Base-by-base conservation (phyloP, 768 basidiomycete genomes). In the Suillus brevipes region DNA sequence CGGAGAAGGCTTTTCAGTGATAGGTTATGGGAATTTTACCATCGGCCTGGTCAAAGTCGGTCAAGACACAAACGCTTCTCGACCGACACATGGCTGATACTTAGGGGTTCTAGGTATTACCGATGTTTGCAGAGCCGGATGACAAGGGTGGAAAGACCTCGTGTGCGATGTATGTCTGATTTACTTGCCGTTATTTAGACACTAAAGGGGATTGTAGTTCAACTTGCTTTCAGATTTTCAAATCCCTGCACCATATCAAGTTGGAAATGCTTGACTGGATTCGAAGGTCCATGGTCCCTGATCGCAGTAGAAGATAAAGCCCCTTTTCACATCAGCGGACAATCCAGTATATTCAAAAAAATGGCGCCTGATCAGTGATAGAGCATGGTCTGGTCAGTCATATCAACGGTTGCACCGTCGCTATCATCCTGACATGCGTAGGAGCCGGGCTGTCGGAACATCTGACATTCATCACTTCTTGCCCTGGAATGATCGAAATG, bases 291-390 rank as follows among this genome's bases (percentile, higher is more conserved):
- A 16, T 81, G 86, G 59, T 87, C 86, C 36, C 80, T 96, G 52
- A 85, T 91, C 14, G 95, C 94, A 5, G 86, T 96, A 2, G 89
- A 94, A 70, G 95, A 97, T 74, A 81, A 81, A 64, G 78, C 78
- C 25, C 78, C 94, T 31, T 87, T 85, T 72, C 92, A 94, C 0
- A 84, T 94, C 66, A 82, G 94, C 50, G 95, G 95, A 6, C 94
- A 97, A 78, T 90, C 91, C 0, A 87, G 94, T 14, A 74, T 95
- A n/a, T 80, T 96, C 23, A 75, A 85, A 45, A 90, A 90, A 5
- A 88, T 90, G 83, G 84, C 77, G 6, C 34, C 40, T 36, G 34
- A n/a, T n/a, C n/a, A n/a, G n/a, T n/a, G n/a, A 7, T 36, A 36
- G 47, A 23, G 23, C 23, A 23, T 6, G 12, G 23, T 43, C 63